Base-by-base conservation (phyloP, 2,329 filamentous ascomycete species). In the Juglanconis oblonga region DNA sequence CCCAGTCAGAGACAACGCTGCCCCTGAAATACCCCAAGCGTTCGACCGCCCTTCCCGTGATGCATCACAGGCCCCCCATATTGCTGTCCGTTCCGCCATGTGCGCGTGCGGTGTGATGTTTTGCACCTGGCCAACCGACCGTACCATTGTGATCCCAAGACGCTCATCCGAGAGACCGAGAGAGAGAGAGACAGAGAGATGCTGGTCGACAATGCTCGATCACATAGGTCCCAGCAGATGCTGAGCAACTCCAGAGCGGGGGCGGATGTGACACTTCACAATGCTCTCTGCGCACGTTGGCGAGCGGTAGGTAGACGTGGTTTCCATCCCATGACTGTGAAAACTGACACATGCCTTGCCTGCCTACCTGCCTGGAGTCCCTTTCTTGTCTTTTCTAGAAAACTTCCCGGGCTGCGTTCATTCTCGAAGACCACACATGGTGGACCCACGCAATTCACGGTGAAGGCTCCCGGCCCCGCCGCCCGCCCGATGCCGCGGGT, bases 211-310 rank as follows among this genome's bases (percentile, higher is more conserved):
- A 24, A 24, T 24, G 24, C 24, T 24, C 24, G 38, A 13, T 42
- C 38, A 24, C 1, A 24, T 24, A 24, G 24, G 38, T 42, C 38
- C 38, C 10, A 45, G 53, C 6, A 35, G 17, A 40, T 48, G 35
- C 36, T 31, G 53, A n/a, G 17, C 17, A 53, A 45, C 38, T 40
- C 50, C 47, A 51, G 53, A 52, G 55, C 55, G 55, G 59, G 52
- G 55, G 51, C 36, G 48, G 36, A 47, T 58, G 55, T 62, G 59
- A 59, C 49, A 55, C 8, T 55, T 62, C 55, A 58, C 59, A 62
- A 55, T 45, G 35, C 8, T 50, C 36, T 51, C 29, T 58, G 47
- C 40, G 48, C 35, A 24, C 35, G 40, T 58, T 24, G 36, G 52
- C 36, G 32, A 53, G 55, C 55, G 59, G 59, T 61, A 57, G 55